A percentile compares a stretch with the other conserved stretches of the same genome.
These are phyloP conservation scores for Acer yangbiense DNA, from an alignment of 345 rosid genomes.

Conservation along the genomic window DNA sequence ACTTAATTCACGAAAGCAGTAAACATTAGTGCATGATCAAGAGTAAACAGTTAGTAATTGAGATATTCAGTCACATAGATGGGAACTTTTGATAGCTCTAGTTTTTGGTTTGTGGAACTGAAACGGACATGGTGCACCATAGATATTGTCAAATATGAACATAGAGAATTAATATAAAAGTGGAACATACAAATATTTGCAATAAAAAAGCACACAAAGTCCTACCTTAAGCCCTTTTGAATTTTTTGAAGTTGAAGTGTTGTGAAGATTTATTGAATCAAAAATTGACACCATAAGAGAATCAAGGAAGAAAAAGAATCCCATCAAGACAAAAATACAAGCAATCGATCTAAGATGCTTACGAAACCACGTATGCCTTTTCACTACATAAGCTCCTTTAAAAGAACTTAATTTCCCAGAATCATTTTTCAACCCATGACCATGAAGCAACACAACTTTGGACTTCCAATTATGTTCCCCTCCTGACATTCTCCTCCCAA, in stretches of 20 bases:
- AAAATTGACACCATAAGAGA: constrained; percentile 63
- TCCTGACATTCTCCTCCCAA: constrained; percentile 58
- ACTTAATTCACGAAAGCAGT: neutral
- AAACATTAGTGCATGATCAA: neutral
- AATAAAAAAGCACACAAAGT: neutral
- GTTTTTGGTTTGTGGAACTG: neutral
- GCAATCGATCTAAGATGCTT: constrained; percentile 48
- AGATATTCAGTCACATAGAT: neutral
- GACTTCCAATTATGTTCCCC: constrained; percentile 46
- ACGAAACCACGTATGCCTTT: constrained; percentile 57
- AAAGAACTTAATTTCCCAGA: constrained; percentile 43
- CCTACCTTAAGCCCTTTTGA: constrained; percentile 51
- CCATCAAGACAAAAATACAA: constrained; percentile 43
- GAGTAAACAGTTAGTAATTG: neutral
- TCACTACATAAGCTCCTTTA: constrained; percentile 54
- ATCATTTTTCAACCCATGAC: constrained; percentile 53
- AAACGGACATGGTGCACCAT: too few relatives aligned
- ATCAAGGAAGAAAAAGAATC: constrained; percentile 65
- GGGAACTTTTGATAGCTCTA: neutral
- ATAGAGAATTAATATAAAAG: neutral
- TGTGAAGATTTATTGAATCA: constrained; percentile 43
- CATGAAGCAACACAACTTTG: constrained; percentile 30
- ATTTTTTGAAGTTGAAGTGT: constrained; percentile 40
- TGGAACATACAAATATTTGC: neutral
- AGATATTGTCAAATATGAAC: too few relatives aligned